phyloP scores from a whole-genome alignment of 192 early-diverging fungal genomes.

The Coemansia aciculifera region DNA sequence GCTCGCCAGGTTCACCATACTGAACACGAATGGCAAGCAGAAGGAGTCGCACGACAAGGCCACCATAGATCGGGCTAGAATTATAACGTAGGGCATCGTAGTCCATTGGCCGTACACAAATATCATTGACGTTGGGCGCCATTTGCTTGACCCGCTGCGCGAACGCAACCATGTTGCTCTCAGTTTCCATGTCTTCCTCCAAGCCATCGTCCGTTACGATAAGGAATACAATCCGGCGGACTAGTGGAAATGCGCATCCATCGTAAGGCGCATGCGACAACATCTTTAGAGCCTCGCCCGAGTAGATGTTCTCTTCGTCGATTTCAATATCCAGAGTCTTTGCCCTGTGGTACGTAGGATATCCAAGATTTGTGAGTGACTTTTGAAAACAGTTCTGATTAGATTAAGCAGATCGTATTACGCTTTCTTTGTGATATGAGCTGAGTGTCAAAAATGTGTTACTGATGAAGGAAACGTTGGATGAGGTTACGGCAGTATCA shows the following conservation, averaged over 20 bases:
- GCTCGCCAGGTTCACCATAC: not conserved
- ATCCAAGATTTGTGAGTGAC: not conserved
- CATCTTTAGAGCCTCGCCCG: not conserved
- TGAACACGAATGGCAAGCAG: not conserved
- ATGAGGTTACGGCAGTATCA: no score
- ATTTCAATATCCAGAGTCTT: not conserved
- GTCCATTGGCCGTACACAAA: not conserved
- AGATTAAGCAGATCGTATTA: no score
- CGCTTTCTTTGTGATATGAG: no score
- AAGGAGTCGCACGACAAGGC: not conserved
- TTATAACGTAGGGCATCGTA: not conserved
- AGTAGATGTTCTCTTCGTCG: not conserved
- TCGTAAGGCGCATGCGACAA: not conserved
- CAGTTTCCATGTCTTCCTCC: no score
- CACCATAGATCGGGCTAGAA: not conserved
- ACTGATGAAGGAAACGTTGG: no score
- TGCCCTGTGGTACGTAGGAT: not conserved
- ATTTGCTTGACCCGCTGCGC: not conserved
- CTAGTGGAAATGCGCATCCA: not conserved
- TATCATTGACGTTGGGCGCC: not conserved
- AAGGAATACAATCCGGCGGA: not conserved
- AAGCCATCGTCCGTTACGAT: not conserved
- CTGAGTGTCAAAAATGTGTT: no score
- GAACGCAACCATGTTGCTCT: not conserved
- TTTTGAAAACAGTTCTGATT: no score